Percentiles rank a stretch among this genome's conserved stretches.
Conservation (phyloP, 2,329 filamentous ascomycete genomes). For the Raffaelea arxii region DNA sequence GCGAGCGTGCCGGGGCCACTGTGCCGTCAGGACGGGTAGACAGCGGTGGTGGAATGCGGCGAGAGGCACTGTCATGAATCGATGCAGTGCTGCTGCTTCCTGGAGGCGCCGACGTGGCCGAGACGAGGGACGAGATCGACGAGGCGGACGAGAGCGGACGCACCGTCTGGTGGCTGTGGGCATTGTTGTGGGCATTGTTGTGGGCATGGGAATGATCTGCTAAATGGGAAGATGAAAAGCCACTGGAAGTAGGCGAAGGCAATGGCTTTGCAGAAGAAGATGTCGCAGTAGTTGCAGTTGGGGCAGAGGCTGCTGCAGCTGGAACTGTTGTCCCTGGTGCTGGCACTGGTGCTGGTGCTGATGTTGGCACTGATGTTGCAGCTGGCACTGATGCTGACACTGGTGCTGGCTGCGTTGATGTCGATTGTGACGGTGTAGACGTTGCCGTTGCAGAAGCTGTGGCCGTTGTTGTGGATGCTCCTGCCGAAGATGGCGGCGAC, state of each 20-base stretch:
- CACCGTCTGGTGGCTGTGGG: too few species aligned
- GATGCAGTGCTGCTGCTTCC: not conserved
- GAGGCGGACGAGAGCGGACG: not conserved
- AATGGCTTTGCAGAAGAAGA: too few species aligned
- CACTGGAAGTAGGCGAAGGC: too few species aligned
- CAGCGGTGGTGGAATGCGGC: slow-evolving; percentile 5
- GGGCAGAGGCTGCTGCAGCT: too few species aligned
- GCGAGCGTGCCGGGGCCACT: slow-evolving; percentile 24
- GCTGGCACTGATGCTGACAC: not conserved
- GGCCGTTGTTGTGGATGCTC: not conserved
- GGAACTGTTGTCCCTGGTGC: too few species aligned
- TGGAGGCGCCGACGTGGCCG: too few species aligned
- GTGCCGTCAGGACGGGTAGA: not conserved
- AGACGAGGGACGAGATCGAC: not conserved
- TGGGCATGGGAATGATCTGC: too few species aligned
- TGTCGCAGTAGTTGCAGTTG: too few species aligned
- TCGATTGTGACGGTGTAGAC: too few species aligned
- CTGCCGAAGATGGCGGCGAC: not conserved
- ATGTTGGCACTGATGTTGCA: not conserved
- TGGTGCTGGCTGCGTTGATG: too few species aligned
- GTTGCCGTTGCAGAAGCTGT: not conserved
- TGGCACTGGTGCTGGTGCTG: not conserved
- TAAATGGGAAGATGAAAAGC: too few species aligned
- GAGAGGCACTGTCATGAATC: slow-evolving; percentile 6
- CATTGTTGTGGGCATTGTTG: too few species aligned